Percentiles rank a stretch among this genome's conserved stretches.
phyloP scores from a whole-genome alignment of 2,329 filamentous ascomycete genomes.

The Talaromyces sp. region DNA sequence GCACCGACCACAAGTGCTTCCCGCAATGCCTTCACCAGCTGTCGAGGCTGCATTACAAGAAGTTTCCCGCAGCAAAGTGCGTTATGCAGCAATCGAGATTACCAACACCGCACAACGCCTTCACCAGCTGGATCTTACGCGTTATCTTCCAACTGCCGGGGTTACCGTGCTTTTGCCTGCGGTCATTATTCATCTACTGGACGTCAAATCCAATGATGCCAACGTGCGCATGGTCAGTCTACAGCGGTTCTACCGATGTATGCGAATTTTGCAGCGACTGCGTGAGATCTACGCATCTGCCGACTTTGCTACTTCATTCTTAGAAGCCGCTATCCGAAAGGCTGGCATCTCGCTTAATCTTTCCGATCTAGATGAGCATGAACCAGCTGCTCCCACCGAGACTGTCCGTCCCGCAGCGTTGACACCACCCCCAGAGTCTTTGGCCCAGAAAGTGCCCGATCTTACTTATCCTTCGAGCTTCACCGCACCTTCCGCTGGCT shows the following conservation, averaged over 20 bases:
- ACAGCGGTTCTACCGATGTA: slow-evolving; percentile 83
- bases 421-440: slow-evolving; percentile 42
- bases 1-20: slow-evolving; percentile 85
- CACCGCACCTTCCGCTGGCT: slow-evolving; percentile 20
- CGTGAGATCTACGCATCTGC: slow-evolving; percentile 88
- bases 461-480: slow-evolving; percentile 32
- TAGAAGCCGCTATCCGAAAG: slow-evolving; percentile 88
- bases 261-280: slow-evolving; percentile 83
- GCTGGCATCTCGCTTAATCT: slow-evolving; percentile 66
- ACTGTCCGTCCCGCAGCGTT: slow-evolving; percentile 31
- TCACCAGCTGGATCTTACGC: slow-evolving; percentile 68
- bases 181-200: slow-evolving; percentile 88
- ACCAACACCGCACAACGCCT: slow-evolving; percentile 78
- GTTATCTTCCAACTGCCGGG: slow-evolving; percentile 80
- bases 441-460: slow-evolving; percentile 39
- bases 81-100: slow-evolving; percentile 78
- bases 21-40: slow-evolving; percentile 59
- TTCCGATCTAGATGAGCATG: background rate
- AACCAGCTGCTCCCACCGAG: slow-evolving; percentile 18
- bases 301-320: slow-evolving; percentile 92
- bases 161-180: slow-evolving; percentile 88
- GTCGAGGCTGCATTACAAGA: slow-evolving; percentile 71
- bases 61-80: slow-evolving; percentile 75
- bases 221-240: slow-evolving; percentile 70
- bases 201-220: slow-evolving; percentile 79